Conservation (phyloP, 2,329 filamentous ascomycete genomes). For the Incumbomyces lentus region DNA sequence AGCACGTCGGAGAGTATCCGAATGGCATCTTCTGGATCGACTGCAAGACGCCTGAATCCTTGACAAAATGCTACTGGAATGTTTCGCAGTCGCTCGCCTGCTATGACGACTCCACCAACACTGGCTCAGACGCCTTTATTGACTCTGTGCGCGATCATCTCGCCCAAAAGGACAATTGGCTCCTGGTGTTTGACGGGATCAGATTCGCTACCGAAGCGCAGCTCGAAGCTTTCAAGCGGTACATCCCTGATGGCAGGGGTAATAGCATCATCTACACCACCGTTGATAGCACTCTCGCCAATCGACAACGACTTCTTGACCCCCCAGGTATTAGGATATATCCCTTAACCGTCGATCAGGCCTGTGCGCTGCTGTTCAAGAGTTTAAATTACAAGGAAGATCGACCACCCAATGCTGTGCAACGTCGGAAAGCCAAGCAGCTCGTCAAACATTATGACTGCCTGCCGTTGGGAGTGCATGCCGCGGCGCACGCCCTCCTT, state of each 20-base stretch:
- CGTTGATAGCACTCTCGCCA: slow-evolving; percentile 46
- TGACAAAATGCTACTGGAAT: slow-evolving; percentile 54
- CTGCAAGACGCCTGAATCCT: slow-evolving; percentile 48
- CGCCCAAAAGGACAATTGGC: slow-evolving; percentile 51
- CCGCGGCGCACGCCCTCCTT: slow-evolving; percentile 52
- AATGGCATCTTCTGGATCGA: slow-evolving; percentile 63
- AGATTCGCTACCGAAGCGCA: slow-evolving; percentile 48
- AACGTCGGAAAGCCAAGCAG: slow-evolving; percentile 48
- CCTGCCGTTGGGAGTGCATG: slow-evolving; percentile 58
- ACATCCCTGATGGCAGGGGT: slow-evolving; percentile 53
- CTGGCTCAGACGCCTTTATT: slow-evolving; percentile 34
- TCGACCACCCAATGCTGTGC: slow-evolving; percentile 41
- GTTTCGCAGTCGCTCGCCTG: slow-evolving; percentile 49
- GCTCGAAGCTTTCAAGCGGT: slow-evolving; percentile 41
- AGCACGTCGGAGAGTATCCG: slow-evolving; percentile 48
- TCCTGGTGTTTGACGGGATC: slow-evolving; percentile 58
- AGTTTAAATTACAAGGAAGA: slow-evolving; percentile 47
- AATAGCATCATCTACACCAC: slow-evolving; percentile 61
- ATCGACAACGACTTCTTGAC: slow-evolving; percentile 51
- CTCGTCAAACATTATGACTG: slow-evolving; percentile 54
- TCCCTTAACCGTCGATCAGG: slow-evolving; percentile 46
- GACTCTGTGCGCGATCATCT: slow-evolving; percentile 53
- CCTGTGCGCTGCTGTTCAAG: slow-evolving; percentile 50
- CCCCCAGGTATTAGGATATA: slow-evolving; percentile 48
- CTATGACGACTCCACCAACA: slow-evolving; percentile 28